Evolutionary conservation across 2,329 filamentous ascomycete species (phyloP), one percentile per base, ranked within the genome.

Genomic region (Xylaria sp.): DNA sequence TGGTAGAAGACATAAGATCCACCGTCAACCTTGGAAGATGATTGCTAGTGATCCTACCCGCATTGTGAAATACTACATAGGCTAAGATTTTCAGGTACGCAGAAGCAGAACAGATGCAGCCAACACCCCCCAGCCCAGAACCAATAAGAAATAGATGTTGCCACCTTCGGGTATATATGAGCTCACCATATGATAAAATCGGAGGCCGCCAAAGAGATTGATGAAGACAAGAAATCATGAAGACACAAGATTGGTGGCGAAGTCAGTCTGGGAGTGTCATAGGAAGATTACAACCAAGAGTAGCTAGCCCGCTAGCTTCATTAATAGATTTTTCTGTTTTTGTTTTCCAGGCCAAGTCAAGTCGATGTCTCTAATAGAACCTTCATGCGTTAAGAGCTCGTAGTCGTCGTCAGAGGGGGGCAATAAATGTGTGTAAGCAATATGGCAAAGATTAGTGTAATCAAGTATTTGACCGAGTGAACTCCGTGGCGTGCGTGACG

Each of bases 391-490:
- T 52, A 39, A 58, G 46, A 41, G 25, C 31, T 64, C 49, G 56
- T 67, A 36, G 49, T 33, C 51, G 61, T 64, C 63, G 67, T 65
- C 56, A 66, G 55, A 60, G 33, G 33, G 57, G 20, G 20, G 41
- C 31, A 57, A 60, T 49, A 51, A 23, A 69, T 58, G 46, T 25
- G 57, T 61, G 41, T 67, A 70, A 71, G 64, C 70, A 71, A 70
- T 70, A 67, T 66, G 62, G 69, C 62, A 62, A 67, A 61, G 64
- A 68, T 58, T 56, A 62, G 52, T 66, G 62, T 65, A 67, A 67
- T 71, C 67, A 66, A 68, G 62, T 65, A 68, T 71, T 70, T 60
- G 70, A 59, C 70, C 70, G 70, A 70, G 62, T 64, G 57, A 71
- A 66, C 61, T 64, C 67, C 67, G 70, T 61, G 57, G 62, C 46